Evolutionary conservation across 73 alveolate genomes (phyloP), one percentile per base, ranked within the genome.

Genomic region (Paramecium tetraurelia): DNA sequence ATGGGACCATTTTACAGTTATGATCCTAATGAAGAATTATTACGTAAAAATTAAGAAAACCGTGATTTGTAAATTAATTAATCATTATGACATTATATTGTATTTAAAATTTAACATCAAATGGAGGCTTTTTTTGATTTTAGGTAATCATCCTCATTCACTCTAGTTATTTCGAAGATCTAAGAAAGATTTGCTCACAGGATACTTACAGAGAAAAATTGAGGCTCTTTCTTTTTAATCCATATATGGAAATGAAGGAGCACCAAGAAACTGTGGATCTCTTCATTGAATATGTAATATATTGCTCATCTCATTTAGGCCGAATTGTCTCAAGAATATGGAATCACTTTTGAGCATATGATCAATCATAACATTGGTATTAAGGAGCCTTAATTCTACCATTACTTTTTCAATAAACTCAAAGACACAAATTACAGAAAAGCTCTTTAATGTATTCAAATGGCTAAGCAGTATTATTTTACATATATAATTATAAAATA

Each of bases 1-100:
- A 68, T 88, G 90, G 94, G 93, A 4, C 94, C 94, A 0, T 70
- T 70, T 41, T 70, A 88, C 18, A 88, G 94, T 69, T 88, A 88
- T 50, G 94, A 88, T 71, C 59, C 36, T 1, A 88, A 88, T 4
- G 84, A 63, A 63, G 84, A 63, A 63, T 33, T 31, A 63, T 63
- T 63, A 63, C 84, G 84, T 63, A 63, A 63, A 63, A 33, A 27
- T 63, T 31, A 63, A 63, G 84, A 63, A 33, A 33, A 63, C 31
- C 27, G 50, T 27, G 84, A 63, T 33, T 63, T 63, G 84, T 33
- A 63, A 27, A 63, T 63, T 63, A 33, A 63, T 63, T 63, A 33
- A 63, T 63, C 69, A 53, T 53, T 53, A 53, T 53, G 69, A 53
- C 69, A 53, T 53, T 53, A 53, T 53, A 53, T 53, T 53, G 69